These are phyloP conservation scores for Hygrophila difformis DNA, from an alignment of 257 asterid species.

Conservation along the genomic window DNA sequence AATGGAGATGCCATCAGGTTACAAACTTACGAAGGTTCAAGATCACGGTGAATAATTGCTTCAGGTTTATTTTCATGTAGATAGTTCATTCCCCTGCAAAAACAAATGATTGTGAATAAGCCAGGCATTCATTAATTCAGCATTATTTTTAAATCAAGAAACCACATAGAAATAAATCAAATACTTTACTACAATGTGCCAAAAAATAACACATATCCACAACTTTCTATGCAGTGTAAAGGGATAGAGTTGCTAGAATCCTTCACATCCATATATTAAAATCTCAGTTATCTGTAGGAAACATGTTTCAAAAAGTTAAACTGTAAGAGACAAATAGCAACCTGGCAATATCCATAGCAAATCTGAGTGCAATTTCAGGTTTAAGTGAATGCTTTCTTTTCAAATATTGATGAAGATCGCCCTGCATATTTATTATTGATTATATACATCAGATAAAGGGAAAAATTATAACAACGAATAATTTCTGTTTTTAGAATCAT, in stretches of 20 bases:
- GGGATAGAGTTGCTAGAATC: no score
- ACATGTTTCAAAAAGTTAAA: background rate
- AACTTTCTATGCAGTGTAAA: background rate
- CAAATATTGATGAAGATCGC: conserved; percentile 74
- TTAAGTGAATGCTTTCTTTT: conserved; percentile 60
- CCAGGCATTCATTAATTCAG: no score
- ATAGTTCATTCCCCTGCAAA: conserved; percentile 91
- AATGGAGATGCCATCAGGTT: conserved; percentile 7
- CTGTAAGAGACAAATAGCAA: conserved; percentile 9
- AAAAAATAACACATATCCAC: no score
- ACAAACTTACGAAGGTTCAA: conserved; percentile 87
- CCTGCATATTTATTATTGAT: conserved; percentile 30
- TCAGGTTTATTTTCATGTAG: conserved; percentile 74
- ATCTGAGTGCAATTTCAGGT: conserved; percentile 81
- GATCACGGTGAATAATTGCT: conserved; percentile 88
- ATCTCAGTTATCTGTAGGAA: no score
- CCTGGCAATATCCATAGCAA: conserved; percentile 98
- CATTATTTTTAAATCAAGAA: no score
- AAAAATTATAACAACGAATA: background rate
- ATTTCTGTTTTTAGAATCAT: background rate
- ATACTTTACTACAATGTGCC: no score
- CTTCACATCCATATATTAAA: no score
- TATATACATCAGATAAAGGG: conserved; percentile 8
- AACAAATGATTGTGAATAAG: no score
- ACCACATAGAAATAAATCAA: background rate